These are phyloP conservation scores for Mangifera indica DNA, from an alignment of 345 rosid genomes.

Conservation along the genomic window DNA sequence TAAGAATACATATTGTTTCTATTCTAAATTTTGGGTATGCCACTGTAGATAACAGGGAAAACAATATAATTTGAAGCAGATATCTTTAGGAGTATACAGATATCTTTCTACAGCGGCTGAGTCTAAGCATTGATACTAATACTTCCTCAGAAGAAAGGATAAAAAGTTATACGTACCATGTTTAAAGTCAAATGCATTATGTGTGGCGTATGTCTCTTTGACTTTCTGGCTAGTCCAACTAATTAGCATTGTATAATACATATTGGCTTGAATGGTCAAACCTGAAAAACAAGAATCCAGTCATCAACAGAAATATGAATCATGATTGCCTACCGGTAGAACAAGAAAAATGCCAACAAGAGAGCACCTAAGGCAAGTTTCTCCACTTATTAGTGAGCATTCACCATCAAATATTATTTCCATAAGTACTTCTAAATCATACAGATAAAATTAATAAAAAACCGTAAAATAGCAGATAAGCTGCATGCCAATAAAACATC, in stretches of 20 bases:
- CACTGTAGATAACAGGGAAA: not conserved
- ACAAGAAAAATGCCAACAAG: not conserved
- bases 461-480: not conserved
- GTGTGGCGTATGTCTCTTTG: conserved; percentile 65
- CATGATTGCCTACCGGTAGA: not conserved
- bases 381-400: not conserved
- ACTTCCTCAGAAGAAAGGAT: not conserved
- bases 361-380: not conserved
- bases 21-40: not conserved
- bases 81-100: not conserved
- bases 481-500: not conserved
- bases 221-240: conserved; percentile 97
- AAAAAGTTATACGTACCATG: conserved; percentile 49
- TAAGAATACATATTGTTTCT: not conserved
- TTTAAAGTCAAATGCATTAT: conserved; percentile 87
- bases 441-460: not conserved
- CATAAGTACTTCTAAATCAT: not conserved
- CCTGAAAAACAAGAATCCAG: conserved; percentile 47
- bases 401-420: not conserved
- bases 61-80: not conserved
- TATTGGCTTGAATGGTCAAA: conserved; percentile 94
- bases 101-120: not conserved
- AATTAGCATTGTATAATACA: conserved; percentile 95
- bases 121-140: not conserved
- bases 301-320: conserved; percentile 11